Conservation (phyloP, 768 basidiomycete species). For the Leccinum longicurvipes region DNA sequence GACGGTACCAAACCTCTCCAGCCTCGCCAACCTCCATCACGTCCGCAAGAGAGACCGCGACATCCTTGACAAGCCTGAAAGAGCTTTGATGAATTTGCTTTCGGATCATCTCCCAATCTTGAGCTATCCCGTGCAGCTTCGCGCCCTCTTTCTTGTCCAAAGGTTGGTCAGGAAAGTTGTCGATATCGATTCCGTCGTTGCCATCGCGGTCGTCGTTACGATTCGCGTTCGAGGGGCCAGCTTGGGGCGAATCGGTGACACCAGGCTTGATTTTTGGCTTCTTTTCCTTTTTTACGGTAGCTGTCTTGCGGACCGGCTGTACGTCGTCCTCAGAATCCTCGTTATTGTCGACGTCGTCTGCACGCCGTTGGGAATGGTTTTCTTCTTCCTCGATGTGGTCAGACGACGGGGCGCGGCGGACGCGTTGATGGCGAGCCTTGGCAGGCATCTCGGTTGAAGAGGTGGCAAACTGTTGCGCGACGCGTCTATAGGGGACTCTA, state of each 20-base stretch:
- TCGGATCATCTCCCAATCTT: slow-evolving; percentile 61
- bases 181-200: slow-evolving; percentile 55
- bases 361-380: slow-evolving; percentile 36
- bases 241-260: slow-evolving; percentile 14
- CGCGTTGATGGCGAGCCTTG: slow-evolving; percentile 39
- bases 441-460: slow-evolving; percentile 31
- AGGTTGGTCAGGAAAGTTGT: slow-evolving; percentile 65
- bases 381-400: slow-evolving; percentile 61
- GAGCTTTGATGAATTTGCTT: slow-evolving; percentile 43
- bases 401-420: slow-evolving; percentile 47
- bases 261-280: slow-evolving; percentile 27
- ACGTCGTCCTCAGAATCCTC: slow-evolving; percentile 38
- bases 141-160: slow-evolving; percentile 48
- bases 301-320: slow-evolving; percentile 33
- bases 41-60: slow-evolving; percentile 61
- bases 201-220: slow-evolving; percentile 37
- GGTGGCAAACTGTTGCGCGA: slow-evolving; percentile 10
- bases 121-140: slow-evolving; percentile 54
- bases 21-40: slow-evolving; percentile 51
- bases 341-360: slow-evolving; percentile 35
- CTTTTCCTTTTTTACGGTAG: slow-evolving; percentile 31
- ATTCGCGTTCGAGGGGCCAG: slow-evolving; percentile 21
- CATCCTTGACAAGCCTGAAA: slow-evolving; percentile 45
- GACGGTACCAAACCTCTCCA: slow-evolving; percentile 43
- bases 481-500: slow-evolving; percentile 24